These are phyloP conservation scores for Bruguiera sexangula DNA, from an alignment of 345 rosid species.

Conservation along the genomic window DNA sequence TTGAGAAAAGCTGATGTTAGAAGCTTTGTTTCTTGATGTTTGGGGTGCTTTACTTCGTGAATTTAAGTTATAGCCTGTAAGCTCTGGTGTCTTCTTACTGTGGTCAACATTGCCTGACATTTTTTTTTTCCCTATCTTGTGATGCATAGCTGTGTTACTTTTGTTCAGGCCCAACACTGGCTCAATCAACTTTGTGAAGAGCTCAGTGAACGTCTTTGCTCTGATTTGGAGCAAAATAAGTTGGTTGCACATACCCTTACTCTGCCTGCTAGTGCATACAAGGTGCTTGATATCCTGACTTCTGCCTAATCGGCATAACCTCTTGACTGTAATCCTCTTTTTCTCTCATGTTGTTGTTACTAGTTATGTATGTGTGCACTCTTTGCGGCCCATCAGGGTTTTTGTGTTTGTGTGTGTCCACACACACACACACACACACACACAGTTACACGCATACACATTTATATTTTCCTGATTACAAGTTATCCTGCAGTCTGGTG, in stretches of 20 bases:
- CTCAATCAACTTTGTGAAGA: slow-evolving; percentile 84
- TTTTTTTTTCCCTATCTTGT: background rate
- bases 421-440: too few relatives aligned
- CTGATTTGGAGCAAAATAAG: slow-evolving; percentile 80
- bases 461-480: slow-evolving; percentile 18
- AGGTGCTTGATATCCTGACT: slow-evolving; percentile 32
- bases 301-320: background rate
- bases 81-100: background rate
- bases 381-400: too few relatives aligned
- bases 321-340: too few relatives aligned
- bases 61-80: background rate
- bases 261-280: slow-evolving; percentile 68
- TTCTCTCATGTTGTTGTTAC: too few relatives aligned
- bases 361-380: too few relatives aligned
- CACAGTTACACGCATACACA: too few relatives aligned
- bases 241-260: slow-evolving; percentile 70
- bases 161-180: slow-evolving; percentile 81
- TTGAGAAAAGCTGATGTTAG: too few relatives aligned
- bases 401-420: too few relatives aligned
- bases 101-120: background rate
- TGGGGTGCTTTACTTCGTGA: too few relatives aligned
- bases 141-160: background rate
- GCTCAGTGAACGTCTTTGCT: slow-evolving; percentile 66
- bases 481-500: slow-evolving; percentile 47
- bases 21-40: too few relatives aligned